phyloP scores from a whole-genome alignment of 257 asterid species.

The Lithospermum erythrorhizon region DNA sequence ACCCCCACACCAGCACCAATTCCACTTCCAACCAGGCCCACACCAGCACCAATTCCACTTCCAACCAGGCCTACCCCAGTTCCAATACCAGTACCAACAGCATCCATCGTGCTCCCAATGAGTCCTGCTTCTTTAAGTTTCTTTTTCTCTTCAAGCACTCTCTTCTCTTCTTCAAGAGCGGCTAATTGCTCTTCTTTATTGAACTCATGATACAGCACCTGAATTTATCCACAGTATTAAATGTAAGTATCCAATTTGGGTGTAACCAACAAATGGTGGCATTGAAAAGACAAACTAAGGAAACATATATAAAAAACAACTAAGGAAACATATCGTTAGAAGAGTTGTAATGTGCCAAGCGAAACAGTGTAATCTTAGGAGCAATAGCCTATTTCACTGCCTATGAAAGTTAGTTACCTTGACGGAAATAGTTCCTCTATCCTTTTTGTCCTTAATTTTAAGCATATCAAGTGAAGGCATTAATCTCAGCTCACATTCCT shows the following conservation, averaged over 20 bases:
- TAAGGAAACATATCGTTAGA: too few species aligned
- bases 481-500: constrained; percentile 53
- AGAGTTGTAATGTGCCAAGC: too few species aligned
- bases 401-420: constrained; percentile 15
- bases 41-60: constrained; percentile 56
- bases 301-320: too few species aligned
- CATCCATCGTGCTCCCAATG: constrained; percentile 95
- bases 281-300: too few species aligned
- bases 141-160: constrained; percentile 70
- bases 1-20: constrained; percentile 52
- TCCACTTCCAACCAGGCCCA: constrained; percentile 58
- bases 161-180: constrained; percentile 82
- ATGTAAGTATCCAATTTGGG: too few species aligned
- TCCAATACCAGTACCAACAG: constrained; percentile 64
- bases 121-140: constrained; percentile 88
- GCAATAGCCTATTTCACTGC: too few species aligned
- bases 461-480: constrained; percentile 82
- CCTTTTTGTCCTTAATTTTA: constrained; percentile 81
- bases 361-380: too few species aligned
- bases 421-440: constrained; percentile 63
- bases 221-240: too few species aligned
- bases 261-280: too few species aligned
- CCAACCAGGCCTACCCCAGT: constrained; percentile 66
- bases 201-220: constrained; percentile 62
- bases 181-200: constrained; percentile 76